Conservation (phyloP, 2,329 filamentous ascomycete genomes). For the Emergomyces pasteurianus region DNA sequence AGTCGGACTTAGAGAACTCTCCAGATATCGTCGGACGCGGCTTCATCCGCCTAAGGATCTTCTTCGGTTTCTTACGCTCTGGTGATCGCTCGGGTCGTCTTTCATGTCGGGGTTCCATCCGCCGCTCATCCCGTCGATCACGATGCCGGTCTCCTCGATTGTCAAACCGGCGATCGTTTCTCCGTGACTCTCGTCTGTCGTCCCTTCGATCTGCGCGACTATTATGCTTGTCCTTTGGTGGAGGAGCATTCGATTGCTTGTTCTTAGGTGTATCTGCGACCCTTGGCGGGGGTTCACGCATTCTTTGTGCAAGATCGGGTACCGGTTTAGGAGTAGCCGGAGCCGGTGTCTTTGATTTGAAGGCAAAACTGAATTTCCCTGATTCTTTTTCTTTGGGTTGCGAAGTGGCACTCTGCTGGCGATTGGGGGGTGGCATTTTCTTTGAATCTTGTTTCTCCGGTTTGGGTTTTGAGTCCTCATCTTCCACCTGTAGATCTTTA, state of each 20-base stretch:
- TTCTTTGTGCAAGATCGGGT: constrained; percentile 36
- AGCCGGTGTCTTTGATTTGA: constrained; percentile 64
- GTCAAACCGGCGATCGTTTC: constrained; percentile 31
- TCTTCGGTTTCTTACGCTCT: constrained; percentile 40
- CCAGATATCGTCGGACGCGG: constrained; percentile 56
- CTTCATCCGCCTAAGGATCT: constrained; percentile 58
- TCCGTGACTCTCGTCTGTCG: constrained; percentile 26
- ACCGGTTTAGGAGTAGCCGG: constrained; percentile 41
- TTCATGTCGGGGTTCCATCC: constrained; percentile 18
- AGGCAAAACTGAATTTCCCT: constrained; percentile 80
- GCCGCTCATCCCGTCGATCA: constrained; percentile 12
- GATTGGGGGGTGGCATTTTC: constrained; percentile 44
- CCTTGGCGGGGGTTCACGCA: constrained; percentile 32
- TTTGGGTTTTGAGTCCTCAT: constrained; percentile 42
- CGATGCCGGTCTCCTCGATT: constrained; percentile 28
- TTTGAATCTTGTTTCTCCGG: constrained; percentile 28
- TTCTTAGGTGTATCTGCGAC: constrained; percentile 26
- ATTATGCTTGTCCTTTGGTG: constrained; percentile 29
- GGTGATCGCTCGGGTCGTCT: constrained; percentile 39
- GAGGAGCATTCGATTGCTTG: constrained; percentile 25
- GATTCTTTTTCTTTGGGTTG: constrained; percentile 30
- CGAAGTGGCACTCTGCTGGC: constrained; percentile 44
- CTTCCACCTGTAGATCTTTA: constrained; percentile 54
- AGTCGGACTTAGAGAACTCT: constrained; percentile 68
- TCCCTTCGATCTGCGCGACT: constrained; percentile 31